Conservation (phyloP, 2,329 filamentous ascomycete genomes). For the Aplosporella prunicola region DNA sequence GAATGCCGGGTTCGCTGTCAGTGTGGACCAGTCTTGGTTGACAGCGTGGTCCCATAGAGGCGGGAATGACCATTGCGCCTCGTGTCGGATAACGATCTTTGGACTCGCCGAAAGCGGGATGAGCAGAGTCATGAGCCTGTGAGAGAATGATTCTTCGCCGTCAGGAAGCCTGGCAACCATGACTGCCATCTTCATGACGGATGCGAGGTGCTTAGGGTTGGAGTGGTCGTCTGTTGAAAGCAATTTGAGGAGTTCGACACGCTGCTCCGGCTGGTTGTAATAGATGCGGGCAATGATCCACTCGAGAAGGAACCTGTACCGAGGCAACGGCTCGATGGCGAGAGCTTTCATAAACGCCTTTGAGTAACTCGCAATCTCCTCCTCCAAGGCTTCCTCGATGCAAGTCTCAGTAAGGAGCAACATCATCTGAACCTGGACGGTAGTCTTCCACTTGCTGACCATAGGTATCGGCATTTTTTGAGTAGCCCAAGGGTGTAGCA, state of each 20-base stretch:
- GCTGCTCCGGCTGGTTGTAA: slow-evolving; percentile 23
- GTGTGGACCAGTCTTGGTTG: slow-evolving; percentile 24
- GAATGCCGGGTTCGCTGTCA: slow-evolving; percentile 34
- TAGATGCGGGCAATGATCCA: slow-evolving; percentile 40
- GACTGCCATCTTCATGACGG: slow-evolving; percentile 38
- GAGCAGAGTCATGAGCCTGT: slow-evolving; percentile 32
- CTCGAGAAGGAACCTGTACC: slow-evolving; percentile 38
- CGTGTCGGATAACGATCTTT: slow-evolving; percentile 44
- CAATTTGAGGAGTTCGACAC: slow-evolving; percentile 25
- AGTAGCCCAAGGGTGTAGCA: slow-evolving; percentile 34
- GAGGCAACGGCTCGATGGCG: slow-evolving; percentile 37
- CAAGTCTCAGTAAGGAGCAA: slow-evolving; percentile 34
- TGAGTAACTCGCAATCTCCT: slow-evolving; percentile 25
- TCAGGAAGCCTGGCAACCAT: slow-evolving; percentile 31
- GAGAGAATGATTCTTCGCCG: slow-evolving; percentile 28
- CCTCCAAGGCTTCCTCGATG: slow-evolving; percentile 15
- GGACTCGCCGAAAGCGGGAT: slow-evolving; percentile 37
- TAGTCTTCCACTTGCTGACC: slow-evolving; percentile 40
- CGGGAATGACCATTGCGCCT: slow-evolving; percentile 42
- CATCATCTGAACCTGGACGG: slow-evolving; percentile 39
- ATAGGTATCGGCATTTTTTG: slow-evolving; percentile 36
- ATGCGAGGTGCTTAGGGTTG: slow-evolving; percentile 39
- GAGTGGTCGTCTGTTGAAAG: slow-evolving; percentile 33
- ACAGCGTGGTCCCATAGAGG: slow-evolving; percentile 34
- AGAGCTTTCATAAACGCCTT: slow-evolving; percentile 32